Conservation (phyloP, 2,329 filamentous ascomycete species). For the Nothophaeocryptopus gaeumannii region DNA sequence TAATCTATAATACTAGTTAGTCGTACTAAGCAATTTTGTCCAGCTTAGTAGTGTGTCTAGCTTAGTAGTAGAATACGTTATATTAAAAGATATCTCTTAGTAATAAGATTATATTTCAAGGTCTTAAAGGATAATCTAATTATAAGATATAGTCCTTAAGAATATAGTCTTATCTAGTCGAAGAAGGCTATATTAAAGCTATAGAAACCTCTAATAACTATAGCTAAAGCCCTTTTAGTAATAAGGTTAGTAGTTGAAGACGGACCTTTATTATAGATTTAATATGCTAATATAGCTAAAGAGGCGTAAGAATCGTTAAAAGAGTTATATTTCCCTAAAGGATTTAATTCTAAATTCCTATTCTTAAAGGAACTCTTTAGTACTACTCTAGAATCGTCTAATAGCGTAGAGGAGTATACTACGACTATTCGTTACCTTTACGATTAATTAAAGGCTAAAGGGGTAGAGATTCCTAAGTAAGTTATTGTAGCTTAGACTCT, state of each 20-base stretch:
- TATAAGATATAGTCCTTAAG: background rate
- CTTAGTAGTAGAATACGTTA: background rate
- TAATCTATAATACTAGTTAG: too few relatives aligned
- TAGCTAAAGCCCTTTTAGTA: too few relatives aligned
- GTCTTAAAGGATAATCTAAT: background rate
- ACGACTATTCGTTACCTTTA: background rate
- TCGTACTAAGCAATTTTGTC: too few relatives aligned
- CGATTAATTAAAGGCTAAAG: slow-evolving; percentile 1
- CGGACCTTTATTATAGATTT: background rate
- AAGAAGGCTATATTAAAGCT: background rate
- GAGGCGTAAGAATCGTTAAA: background rate
- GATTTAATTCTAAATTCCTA: slow-evolving; percentile 4
- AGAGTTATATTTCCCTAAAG: slow-evolving; percentile 4
- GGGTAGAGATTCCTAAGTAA: background rate
- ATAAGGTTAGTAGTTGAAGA: too few relatives aligned
- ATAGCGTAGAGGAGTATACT: background rate
- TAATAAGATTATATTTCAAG: background rate
- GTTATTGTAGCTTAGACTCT: too few relatives aligned
- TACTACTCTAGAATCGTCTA: background rate
- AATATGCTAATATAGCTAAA: background rate
- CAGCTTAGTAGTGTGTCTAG: too few relatives aligned
- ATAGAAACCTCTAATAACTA: background rate
- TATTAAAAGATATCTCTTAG: background rate
- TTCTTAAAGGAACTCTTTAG: background rate
- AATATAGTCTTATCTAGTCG: slow-evolving; percentile 1